Evolutionary conservation across 495 filamentous ascomycete species (phyloP), one percentile per base, ranked within the genome.

Genomic region (Penicillium roqueforti): DNA sequence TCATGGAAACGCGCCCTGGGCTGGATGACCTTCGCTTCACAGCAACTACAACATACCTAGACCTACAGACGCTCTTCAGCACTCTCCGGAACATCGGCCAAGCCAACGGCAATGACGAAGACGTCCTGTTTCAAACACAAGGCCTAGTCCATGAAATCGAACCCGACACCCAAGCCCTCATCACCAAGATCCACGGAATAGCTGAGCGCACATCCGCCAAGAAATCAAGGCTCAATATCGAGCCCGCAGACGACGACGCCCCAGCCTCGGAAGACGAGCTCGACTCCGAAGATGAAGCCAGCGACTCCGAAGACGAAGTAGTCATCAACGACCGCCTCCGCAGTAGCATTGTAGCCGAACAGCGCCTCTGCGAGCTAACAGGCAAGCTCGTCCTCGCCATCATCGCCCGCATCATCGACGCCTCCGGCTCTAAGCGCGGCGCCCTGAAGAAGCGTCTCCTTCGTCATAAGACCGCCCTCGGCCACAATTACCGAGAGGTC

Each of bases 381-480:
- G 86, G 87, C 36, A 91, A 91, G 59, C 78, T 93, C 31, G 88
- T 96, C 8, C 76, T 95, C 20, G 85, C 85, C 1, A 82, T 95
- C 22, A 75, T 88, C 5, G 89, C 83, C 8, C 82, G 84, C 36
- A 80, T 87, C 16, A 66, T 96, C 40, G 90, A 96, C 55, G 71
- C 76, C 14, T 78, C 69, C 1, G 82, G 80, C 1, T 69, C 76
- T 20, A 67, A 79, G 28, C 79, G 78, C 14, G 86, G 85, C 1
- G 77, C 80, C 53, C 75, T 91, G 20, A 76, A 79, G 46, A 78
- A 81, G 57, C 72, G 87, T 23, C 73, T 97, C 13, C 69, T 79
- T 31, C 76, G 83, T 54, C 91, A 96, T 65, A 83, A 81, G 59
- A 68, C 66, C 18, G 76, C 73, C 55, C 72, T 96, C 7, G 90